Conservation (phyloP, 768 basidiomycete genomes). For the Mycena galericulata region DNA sequence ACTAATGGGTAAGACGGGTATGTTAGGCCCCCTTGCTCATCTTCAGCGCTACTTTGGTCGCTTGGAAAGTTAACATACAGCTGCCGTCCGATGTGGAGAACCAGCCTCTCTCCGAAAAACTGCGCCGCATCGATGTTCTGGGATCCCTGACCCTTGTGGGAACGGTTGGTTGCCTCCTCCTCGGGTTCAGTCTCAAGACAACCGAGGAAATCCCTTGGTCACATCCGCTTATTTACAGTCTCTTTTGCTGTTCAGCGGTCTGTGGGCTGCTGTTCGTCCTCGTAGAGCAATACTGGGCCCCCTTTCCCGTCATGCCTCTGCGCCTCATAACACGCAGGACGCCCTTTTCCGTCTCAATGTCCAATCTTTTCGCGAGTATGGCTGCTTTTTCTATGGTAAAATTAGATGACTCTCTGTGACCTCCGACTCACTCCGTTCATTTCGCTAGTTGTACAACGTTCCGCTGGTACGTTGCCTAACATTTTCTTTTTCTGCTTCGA, state of each 20-base stretch:
- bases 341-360: constrained; percentile 82
- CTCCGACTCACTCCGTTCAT: constrained; percentile 16
- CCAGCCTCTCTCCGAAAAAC: constrained; percentile 69
- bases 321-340: constrained; percentile 81
- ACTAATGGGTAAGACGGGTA: constrained; percentile 30
- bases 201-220: constrained; percentile 85
- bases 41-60: constrained; percentile 77
- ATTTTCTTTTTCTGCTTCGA: constrained; percentile 16
- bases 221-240: constrained; percentile 75
- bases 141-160: constrained; percentile 86
- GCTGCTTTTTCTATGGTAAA: constrained; percentile 83
- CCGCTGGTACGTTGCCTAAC: constrained; percentile 68
- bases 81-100: constrained; percentile 75
- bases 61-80: constrained; percentile 81
- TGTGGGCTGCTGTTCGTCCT: constrained; percentile 72
- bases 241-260: constrained; percentile 68
- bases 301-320: constrained; percentile 93
- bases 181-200: constrained; percentile 82
- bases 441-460: constrained; percentile 80
- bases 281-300: constrained; percentile 83
- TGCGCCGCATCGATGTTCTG: constrained; percentile 85
- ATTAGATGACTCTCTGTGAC: constrained; percentile 31
- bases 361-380: constrained; percentile 83
- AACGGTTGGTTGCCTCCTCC: constrained; percentile 75
- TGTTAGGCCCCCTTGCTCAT: constrained; percentile 83